phyloP scores from a whole-genome alignment of 768 basidiomycete genomes.

The Punctularia strigosozonata region DNA sequence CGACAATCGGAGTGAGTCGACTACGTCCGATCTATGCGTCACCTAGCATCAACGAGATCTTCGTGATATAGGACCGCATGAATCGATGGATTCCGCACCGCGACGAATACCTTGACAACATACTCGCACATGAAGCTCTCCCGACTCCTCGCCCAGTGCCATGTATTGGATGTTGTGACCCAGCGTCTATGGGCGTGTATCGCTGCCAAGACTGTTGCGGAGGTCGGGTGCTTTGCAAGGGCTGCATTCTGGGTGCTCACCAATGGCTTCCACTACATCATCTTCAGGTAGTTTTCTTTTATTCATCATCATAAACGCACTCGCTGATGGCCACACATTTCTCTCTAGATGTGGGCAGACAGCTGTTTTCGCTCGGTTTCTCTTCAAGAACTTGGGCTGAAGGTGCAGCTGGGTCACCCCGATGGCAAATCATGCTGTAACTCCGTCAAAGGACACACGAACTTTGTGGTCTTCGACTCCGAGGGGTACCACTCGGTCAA shows the following conservation, averaged over 20 bases:
- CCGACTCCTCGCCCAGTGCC: background rate
- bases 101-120: background rate
- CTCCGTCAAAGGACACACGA: background rate
- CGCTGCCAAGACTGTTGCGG: background rate
- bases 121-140: background rate
- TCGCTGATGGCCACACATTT: too few relatives aligned
- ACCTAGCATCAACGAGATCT: too few relatives aligned
- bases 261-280: background rate
- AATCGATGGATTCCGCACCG: background rate
- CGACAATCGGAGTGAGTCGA: too few relatives aligned
- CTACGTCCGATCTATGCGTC: too few relatives aligned
- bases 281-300: background rate
- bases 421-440: background rate
- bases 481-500: background rate
- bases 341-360: background rate
- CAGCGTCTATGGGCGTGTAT: background rate
- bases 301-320: background rate
- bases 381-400: background rate
- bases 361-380: background rate
- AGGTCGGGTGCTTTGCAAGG: background rate
- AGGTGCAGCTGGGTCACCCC: background rate
- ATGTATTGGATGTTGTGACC: background rate
- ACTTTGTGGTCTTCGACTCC: background rate
- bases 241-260: background rate
- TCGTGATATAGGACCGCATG: background rate